phyloP scores from a whole-genome alignment of 2,329 filamentous ascomycete genomes.

The Fusarium avenaceum region DNA sequence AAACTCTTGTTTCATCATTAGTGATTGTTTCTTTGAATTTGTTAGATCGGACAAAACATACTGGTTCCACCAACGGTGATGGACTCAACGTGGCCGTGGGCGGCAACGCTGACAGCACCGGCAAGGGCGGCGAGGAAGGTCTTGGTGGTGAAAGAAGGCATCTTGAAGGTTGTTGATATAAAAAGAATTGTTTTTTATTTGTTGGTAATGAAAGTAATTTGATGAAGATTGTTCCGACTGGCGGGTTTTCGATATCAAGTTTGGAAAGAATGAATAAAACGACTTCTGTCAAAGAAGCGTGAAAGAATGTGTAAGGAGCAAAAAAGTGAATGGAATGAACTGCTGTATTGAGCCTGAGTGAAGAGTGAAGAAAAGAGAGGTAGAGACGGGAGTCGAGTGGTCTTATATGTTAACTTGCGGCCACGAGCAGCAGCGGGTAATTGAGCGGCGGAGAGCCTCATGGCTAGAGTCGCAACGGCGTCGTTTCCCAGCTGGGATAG shows the following conservation, averaged over 20 bases:
- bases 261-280: slow-evolving; percentile 45
- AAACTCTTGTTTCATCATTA: slow-evolving; percentile 16
- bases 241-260: slow-evolving; percentile 38
- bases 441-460: slow-evolving; percentile 23
- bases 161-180: slow-evolving; percentile 33
- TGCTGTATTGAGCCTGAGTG: slow-evolving; percentile 48
- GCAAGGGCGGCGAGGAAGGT: slow-evolving; percentile 47
- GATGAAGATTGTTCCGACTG: slow-evolving; percentile 39
- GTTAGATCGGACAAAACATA: no score
- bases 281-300: slow-evolving; percentile 53
- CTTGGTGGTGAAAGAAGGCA: slow-evolving; percentile 49
- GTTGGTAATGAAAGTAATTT: slow-evolving; percentile 22
- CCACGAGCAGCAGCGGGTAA: not conserved
- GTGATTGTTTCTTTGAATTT: not conserved
- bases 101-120: slow-evolving; percentile 47
- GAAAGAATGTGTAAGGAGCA: slow-evolving; percentile 45
- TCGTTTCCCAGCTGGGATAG: slow-evolving; percentile 25
- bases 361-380: slow-evolving; percentile 15
- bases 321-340: slow-evolving; percentile 49
- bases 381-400: not conserved
- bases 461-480: slow-evolving; percentile 14
- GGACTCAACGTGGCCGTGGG: slow-evolving; percentile 50
- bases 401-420: slow-evolving; percentile 40
- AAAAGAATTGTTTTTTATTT: not conserved
- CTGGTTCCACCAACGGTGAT: slow-evolving; percentile 47